A percentile compares a stretch with the other conserved stretches of the same genome.
Evolutionary conservation across 495 filamentous ascomycete species (phyloP).

Genomic region (Lentithecium fluviatile): DNA sequence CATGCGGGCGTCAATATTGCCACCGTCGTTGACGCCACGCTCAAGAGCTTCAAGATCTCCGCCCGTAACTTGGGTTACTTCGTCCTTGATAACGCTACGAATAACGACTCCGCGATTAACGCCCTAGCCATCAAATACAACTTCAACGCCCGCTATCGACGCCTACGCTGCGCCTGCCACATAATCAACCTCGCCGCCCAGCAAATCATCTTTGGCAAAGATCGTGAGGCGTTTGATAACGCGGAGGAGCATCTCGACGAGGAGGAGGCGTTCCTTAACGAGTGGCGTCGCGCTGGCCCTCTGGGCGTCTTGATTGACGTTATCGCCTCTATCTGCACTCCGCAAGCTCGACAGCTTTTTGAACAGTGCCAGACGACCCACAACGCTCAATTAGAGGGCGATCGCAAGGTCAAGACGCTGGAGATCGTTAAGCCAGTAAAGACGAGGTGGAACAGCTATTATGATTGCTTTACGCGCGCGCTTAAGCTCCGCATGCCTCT

Average conservation of each 20-base stretch:
- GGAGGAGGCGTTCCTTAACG: background rate
- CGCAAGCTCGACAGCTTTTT: conserved; percentile 3
- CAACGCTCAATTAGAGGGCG: background rate
- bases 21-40: background rate
- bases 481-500: no score
- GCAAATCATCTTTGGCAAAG: conserved; percentile 10
- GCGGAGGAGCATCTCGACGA: background rate
- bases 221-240: conserved; percentile 6
- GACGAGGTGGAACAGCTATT: no score
- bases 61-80: conserved; percentile 6
- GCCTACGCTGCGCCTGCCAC: no score
- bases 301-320: conserved; percentile 5
- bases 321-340: conserved; percentile 6
- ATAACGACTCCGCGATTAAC: conserved; percentile 4
- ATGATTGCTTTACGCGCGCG: no score
- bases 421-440: no score
- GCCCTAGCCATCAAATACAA: background rate
- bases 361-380: background rate
- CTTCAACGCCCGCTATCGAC: conserved; percentile 8
- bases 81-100: conserved; percentile 8
- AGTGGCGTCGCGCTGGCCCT: background rate
- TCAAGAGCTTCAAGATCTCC: conserved; percentile 6
- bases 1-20: no score
- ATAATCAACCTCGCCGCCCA: no score
- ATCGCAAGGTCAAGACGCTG: no score